Conservation (phyloP, 2,329 filamentous ascomycete genomes). For the Penicillium sp. region DNA sequence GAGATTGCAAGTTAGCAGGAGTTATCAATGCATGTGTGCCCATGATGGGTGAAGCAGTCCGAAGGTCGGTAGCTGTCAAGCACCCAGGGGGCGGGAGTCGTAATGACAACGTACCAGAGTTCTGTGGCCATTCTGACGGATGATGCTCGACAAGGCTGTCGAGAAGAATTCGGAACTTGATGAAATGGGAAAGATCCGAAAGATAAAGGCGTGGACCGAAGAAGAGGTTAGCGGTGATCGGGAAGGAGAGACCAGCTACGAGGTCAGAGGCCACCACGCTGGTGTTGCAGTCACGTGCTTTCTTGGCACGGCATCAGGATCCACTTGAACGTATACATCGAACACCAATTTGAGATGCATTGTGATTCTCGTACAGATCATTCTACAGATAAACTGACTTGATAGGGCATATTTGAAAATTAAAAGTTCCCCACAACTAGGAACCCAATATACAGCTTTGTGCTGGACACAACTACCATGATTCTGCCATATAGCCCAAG, state of each 20-base stretch:
- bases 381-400: not conserved
- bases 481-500: slow-evolving; percentile 1
- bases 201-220: slow-evolving; percentile 24
- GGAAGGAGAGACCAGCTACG: slow-evolving; percentile 30
- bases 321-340: slow-evolving; percentile 4
- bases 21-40: not conserved
- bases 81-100: slow-evolving; percentile 30
- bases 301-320: slow-evolving; percentile 26
- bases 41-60: slow-evolving; percentile 7
- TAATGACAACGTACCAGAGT: slow-evolving; percentile 69
- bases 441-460: slow-evolving; percentile 38
- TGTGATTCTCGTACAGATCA: not conserved
- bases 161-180: slow-evolving; percentile 15
- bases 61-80: slow-evolving; percentile 33
- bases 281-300: slow-evolving; percentile 33
- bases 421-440: no score
- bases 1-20: slow-evolving; percentile 26
- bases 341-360: not conserved
- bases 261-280: slow-evolving; percentile 32
- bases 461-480: slow-evolving; percentile 21
- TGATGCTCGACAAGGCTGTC: slow-evolving; percentile 18
- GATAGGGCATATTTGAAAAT: no score
- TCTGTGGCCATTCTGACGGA: slow-evolving; percentile 68
- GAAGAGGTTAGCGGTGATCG: slow-evolving; percentile 29
- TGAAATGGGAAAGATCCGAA: slow-evolving; percentile 15